Base-by-base conservation (phyloP, 75 land plant species). In the Pinus albicaulis region DNA sequence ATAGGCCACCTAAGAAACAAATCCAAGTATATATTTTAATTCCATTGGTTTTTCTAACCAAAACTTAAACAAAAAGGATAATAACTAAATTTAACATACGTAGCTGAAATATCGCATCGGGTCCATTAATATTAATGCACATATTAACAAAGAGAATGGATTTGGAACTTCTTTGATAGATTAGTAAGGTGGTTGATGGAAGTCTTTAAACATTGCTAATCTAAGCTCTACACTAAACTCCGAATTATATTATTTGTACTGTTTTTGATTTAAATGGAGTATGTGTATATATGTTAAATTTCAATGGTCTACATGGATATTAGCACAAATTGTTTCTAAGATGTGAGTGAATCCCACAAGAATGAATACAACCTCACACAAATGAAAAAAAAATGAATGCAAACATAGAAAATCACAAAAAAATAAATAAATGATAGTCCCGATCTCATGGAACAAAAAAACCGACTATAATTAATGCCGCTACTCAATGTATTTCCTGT, bases 401-500 rank as follows among this genome's bases (percentile, higher is more conserved):
- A 65, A 36, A 36, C 44, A 65, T 65, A n/a, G 41, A 65, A 65
- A 65, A 17, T 65, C 41, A 28, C 16, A n/a, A n/a, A 65, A 65
- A 65, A 31, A 36, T 26, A 7, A 65, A 65, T 31, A 36, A 16
- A 36, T 14, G 2, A 19, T 25, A 63, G 16, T 31, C 4, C 66
- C 24, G n/a, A 62, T 62, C 34, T 23, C 36, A 3, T 34, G 36
- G 36, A 34, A 34, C 36, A 34, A 34, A 34, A 3, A 34, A 34
- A 90, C 99, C 20, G 3, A 3, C 3, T 34, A 34, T 34, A 34
- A 34, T 34, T 34, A 34, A 38, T 38, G 5, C 5, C 5, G 6
- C 41, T 38, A 4, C 41, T 38, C 41, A 38, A 38, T 38, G 5
- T 38, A 5, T 38, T 38, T 38, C 5, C 41, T 38, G 5, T 38